phyloP scores from a whole-genome alignment of 176 grass and related monocot genomes.

The Phoenix dactylifera region DNA sequence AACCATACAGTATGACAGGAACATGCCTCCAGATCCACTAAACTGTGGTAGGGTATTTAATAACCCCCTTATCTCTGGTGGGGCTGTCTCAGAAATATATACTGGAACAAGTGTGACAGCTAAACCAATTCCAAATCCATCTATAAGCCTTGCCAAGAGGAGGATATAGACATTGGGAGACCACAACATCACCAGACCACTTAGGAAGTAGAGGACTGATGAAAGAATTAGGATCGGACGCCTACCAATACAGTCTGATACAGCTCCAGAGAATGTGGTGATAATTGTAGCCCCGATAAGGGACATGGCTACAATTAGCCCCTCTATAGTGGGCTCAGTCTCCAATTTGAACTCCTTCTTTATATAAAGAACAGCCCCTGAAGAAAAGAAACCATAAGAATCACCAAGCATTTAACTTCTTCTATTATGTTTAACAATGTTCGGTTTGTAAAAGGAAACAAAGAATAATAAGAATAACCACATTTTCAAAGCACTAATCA shows the following conservation, averaged over 20 bases:
- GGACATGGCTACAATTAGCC: slow-evolving; percentile 86
- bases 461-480: too few relatives aligned
- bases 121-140: slow-evolving; percentile 82
- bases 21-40: slow-evolving; percentile 91
- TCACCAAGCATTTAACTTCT: too few relatives aligned
- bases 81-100: slow-evolving; percentile 98
- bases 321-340: slow-evolving; percentile 67
- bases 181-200: slow-evolving; percentile 90
- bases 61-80: slow-evolving; percentile 72
- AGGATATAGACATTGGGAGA: slow-evolving; percentile 66
- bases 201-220: slow-evolving; percentile 63
- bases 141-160: slow-evolving; percentile 86
- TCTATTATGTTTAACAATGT: too few relatives aligned
- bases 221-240: slow-evolving; percentile 83
- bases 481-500: too few relatives aligned
- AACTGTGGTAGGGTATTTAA: slow-evolving; percentile 90
- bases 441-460: too few relatives aligned
- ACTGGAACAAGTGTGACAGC: slow-evolving; percentile 77
- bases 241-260: slow-evolving; percentile 58
- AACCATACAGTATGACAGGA: slow-evolving; percentile 96
- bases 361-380: slow-evolving; percentile 86
- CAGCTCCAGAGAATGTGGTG: slow-evolving; percentile 64
- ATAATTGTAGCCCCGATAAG: slow-evolving; percentile 80
- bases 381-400: slow-evolving; percentile 1
- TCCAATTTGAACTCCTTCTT: slow-evolving; percentile 83